A percentile compares a stretch with the other conserved stretches of the same genome.
Evolutionary conservation across 106 monocot species (phyloP).

Genomic region (Dioscorea dumetorum): DNA sequence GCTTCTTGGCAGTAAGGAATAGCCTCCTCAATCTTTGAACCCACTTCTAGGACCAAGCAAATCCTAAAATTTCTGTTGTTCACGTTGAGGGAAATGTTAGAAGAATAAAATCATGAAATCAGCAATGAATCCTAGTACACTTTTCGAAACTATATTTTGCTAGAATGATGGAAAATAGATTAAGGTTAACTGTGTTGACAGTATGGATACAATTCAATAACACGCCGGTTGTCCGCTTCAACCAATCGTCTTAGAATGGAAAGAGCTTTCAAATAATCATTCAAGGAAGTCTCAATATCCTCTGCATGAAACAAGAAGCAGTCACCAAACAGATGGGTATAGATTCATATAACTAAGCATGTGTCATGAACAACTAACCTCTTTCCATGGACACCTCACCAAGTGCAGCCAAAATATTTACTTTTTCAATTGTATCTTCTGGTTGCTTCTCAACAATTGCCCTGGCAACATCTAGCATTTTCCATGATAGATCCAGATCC

Average conservation of each 20-base stretch:
- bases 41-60: slow-evolving; percentile 73
- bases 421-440: slow-evolving; percentile 71
- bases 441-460: slow-evolving; percentile 68
- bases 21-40: slow-evolving; percentile 60
- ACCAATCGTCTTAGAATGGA: slow-evolving; percentile 55
- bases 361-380: slow-evolving; percentile 44
- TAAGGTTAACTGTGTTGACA: neutral
- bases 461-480: slow-evolving; percentile 96
- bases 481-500: slow-evolving; percentile 93
- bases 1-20: slow-evolving; percentile 80
- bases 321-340: neutral
- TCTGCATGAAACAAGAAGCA: slow-evolving; percentile 41
- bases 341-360: neutral
- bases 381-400: slow-evolving; percentile 88
- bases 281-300: slow-evolving; percentile 83
- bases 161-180: neutral
- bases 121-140: neutral
- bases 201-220: slow-evolving; percentile 89
- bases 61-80: slow-evolving; percentile 75
- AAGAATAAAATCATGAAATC: slow-evolving; percentile 2
- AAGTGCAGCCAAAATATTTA: slow-evolving; percentile 71
- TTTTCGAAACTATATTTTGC: neutral
- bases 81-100: slow-evolving; percentile 26
- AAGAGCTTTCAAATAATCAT: slow-evolving; percentile 69
- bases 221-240: slow-evolving; percentile 66